Conservation (phyloP, 2,329 filamentous ascomycete genomes). For the Fusarium caatingaense region DNA sequence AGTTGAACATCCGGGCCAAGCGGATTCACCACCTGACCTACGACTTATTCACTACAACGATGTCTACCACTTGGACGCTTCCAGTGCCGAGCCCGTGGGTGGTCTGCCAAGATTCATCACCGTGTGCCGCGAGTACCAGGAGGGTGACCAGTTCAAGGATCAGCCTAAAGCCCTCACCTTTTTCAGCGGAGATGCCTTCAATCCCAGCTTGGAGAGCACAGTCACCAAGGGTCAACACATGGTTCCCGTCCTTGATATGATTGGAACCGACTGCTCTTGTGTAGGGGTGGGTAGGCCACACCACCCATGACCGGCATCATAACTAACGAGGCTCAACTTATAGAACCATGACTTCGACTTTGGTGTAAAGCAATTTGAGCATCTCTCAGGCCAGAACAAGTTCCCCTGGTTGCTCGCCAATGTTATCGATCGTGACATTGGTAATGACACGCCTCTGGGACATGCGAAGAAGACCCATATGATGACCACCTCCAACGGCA, state of each 20-base stretch:
- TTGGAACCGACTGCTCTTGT: slow-evolving; percentile 83
- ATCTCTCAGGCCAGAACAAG: slow-evolving; percentile 77
- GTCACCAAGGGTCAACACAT: slow-evolving; percentile 92
- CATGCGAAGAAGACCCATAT: slow-evolving; percentile 81
- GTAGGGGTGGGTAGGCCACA: slow-evolving; percentile 71
- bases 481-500: slow-evolving; percentile 81
- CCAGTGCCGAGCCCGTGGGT: slow-evolving; percentile 83
- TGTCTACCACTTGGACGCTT: slow-evolving; percentile 86
- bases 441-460: slow-evolving; percentile 78
- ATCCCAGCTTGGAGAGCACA: slow-evolving; percentile 87
- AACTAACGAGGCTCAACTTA: slow-evolving; percentile 10
- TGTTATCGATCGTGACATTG: slow-evolving; percentile 84
- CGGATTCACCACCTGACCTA: slow-evolving; percentile 68
- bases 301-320: slow-evolving; percentile 26
- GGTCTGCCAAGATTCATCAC: slow-evolving; percentile 85
- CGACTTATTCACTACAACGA: slow-evolving; percentile 93
- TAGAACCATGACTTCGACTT: slow-evolving; percentile 95
- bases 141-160: slow-evolving; percentile 67
- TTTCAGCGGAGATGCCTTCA: slow-evolving; percentile 94
- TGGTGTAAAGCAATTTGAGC: slow-evolving; percentile 81
- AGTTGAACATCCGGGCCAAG: slow-evolving; percentile 28
- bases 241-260: slow-evolving; percentile 83
- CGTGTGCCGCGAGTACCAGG: slow-evolving; percentile 79
- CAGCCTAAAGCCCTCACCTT: slow-evolving; percentile 78
- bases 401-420: slow-evolving; percentile 95